Base-by-base conservation (phyloP, 192 early-diverging fungal species). In the Lunasporangiospora selenospora region DNA sequence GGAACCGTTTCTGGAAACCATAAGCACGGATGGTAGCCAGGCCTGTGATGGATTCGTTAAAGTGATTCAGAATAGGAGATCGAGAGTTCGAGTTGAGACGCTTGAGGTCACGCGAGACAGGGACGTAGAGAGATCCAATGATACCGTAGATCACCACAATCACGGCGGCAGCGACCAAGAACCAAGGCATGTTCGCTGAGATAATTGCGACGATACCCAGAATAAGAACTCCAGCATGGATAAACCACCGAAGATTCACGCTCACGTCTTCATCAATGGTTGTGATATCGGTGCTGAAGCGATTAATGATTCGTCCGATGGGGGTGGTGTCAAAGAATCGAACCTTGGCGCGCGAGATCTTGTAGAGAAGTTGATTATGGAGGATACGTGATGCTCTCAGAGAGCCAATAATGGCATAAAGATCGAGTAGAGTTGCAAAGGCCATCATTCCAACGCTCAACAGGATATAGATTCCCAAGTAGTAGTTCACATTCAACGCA, bases 321-420 rank as follows among this genome's bases (percentile, higher is more conserved):
- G 95, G 95, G 19, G 90, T 93, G 15, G 86, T 87, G 62, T 95
- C 93, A 63, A 91, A 98, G 83, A 95, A 97, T 18, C 88, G 84
- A 30, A 95, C 81, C 66, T 88, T 88, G 8, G 93, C 88, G 30
- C 80, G 83, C 24, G 88, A 65, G 24, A 93, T 79, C 30, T 81
- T 51, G 12, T 70, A 70, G 16, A 93, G 58, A 19, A 91, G 55
- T 15, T 62, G 70, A 16, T 57, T 31, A 51, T 93, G 91, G 29
- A 93, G 56, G 0, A 53, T 66, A 7, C 75, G 76, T 4, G 86
- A 89, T 8, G 86, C 91, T 5, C 49, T 30, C 10, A 92, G 49
- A n/a, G 83, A 83, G 34, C 76, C 77, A 15, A 31, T 37, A 51
- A 62, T 77, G 16, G 79, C 63, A 46, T 67, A 66, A 46, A 57